phyloP scores from a whole-genome alignment of 1,284 basidiomycete genomes.

The Trichosporon asahii region DNA sequence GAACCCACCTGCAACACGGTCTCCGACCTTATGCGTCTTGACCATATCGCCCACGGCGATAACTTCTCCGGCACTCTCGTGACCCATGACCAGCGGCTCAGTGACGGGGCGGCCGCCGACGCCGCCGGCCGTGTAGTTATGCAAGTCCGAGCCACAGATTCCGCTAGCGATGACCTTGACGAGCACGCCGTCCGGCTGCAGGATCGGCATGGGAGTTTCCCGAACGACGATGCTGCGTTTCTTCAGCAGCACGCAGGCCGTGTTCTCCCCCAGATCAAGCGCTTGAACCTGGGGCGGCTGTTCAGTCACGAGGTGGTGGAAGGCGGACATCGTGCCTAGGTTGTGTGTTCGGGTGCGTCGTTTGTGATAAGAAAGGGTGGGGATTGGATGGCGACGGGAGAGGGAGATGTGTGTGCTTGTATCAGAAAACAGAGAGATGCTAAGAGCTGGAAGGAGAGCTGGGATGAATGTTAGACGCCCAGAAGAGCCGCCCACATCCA shows the following conservation, averaged over 20 bases:
- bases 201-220: conserved; percentile 38
- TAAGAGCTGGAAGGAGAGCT: neutral
- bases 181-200: conserved; percentile 49
- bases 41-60: conserved; percentile 49
- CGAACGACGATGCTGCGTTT: conserved; percentile 41
- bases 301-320: conserved; percentile 38
- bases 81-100: conserved; percentile 51
- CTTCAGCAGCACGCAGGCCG: conserved; percentile 39
- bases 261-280: conserved; percentile 40
- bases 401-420: neutral
- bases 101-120: conserved; percentile 46
- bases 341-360: neutral
- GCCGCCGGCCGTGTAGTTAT: conserved; percentile 45
- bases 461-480: neutral
- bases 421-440: neutral
- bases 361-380: neutral
- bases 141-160: conserved; percentile 48
- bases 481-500: neutral
- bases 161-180: conserved; percentile 46
- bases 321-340: conserved; percentile 34
- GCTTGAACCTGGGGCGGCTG: conserved; percentile 39
- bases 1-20: conserved; percentile 53
- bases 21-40: conserved; percentile 51
- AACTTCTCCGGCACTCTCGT: conserved; percentile 49
- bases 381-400: neutral